Base-by-base conservation (phyloP, 1,284 basidiomycete species). In the Lentinula novae-zelandiae region DNA sequence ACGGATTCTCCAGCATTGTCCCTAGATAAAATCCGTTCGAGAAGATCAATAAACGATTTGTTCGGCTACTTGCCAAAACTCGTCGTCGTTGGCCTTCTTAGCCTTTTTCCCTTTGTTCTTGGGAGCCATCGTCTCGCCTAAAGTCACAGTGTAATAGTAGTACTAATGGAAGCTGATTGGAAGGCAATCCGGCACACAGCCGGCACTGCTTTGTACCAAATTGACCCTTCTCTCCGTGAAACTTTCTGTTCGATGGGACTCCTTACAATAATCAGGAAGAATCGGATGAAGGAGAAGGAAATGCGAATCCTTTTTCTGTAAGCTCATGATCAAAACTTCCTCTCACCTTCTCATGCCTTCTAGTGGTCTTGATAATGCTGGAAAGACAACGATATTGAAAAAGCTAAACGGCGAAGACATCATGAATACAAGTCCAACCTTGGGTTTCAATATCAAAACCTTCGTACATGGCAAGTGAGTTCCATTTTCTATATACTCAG, bases 391-490 rank as follows among this genome's bases (percentile, higher is more conserved):
- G 0, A 98, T 99, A 66, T 75, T 99, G 63, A 98, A 98, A 78
- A 93, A 92, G 73, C 82, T 99, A 63, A 95, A 93, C 64, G 89
- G 87, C 31, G 95, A 98, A 75, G 91, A 96, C 71, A 93, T 96
- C 66, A 83, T 82, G 68, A 84, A 82, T 57, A 87, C 98, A 63
- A 94, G 90, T 66, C 97, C 97, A 0, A 99, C 97, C 1, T 79
- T 99, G 5, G 97, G 97, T 5, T 99, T 99, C 82, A 97, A 98
- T 72, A 99, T 99, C 80, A 96, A 96, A 78, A 97, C 96, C 1
- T 92, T 99, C 66, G 80, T 90, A 27, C 92, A 97, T 71, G 82
- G 87, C 74, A 91, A 90, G 91, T 97, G 75, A 79, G 92, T 76
- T 36, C 53, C 52, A 59, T 13, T 6, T 27, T 13, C 33, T n/a